Evolutionary conservation across 345 rosid species (phyloP), one percentile per base, ranked within the genome.

Genomic region (Schrenkiella parvula): DNA sequence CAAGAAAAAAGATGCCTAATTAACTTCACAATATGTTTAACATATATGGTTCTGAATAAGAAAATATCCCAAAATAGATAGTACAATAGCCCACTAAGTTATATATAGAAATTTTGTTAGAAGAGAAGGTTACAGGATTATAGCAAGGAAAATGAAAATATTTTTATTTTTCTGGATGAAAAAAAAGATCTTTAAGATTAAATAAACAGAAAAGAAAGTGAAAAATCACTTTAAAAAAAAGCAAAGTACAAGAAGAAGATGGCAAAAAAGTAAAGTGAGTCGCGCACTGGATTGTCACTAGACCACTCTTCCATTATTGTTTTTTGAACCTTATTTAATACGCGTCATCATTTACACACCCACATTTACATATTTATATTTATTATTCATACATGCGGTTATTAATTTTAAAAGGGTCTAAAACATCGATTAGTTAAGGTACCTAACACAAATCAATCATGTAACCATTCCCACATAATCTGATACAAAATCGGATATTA

Each of bases 221-320:
- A 51, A 68, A 41, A 73, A 43, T 2, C 23, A 54, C 79, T 75
- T 75, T 61, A 25, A 34, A 38, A 32, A 38, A 68, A 75, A 75
- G 74, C 43, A 75, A 18, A 75, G 56, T 7, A 51, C 46, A 51
- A 41, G 0, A 66, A 58, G 73, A 74, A 58, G 68, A 74, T 74
- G 78, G 55, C 35, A 50, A 48, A 25, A 17, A 67, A 59, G 50
- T 46, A 48, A 66, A 58, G 78, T 39, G 28, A 74, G 54, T 50
- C 13, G 54, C 54, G 74, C 79, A 34, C 56, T 75, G 59, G 74
- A 68, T 68, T 42, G 41, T 43, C 70, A 75, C 74, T 35, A 68
- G 35, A 62, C 79, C 74, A 61, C 69, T 68, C 70, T 60, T 34
- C 57, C 74, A 75, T 61, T 70, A 75, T 75, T 68, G 70, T 61